Evolutionary conservation across 2,329 filamentous ascomycete genomes (phyloP).

Genomic region (Clonostachys chloroleuca): DNA sequence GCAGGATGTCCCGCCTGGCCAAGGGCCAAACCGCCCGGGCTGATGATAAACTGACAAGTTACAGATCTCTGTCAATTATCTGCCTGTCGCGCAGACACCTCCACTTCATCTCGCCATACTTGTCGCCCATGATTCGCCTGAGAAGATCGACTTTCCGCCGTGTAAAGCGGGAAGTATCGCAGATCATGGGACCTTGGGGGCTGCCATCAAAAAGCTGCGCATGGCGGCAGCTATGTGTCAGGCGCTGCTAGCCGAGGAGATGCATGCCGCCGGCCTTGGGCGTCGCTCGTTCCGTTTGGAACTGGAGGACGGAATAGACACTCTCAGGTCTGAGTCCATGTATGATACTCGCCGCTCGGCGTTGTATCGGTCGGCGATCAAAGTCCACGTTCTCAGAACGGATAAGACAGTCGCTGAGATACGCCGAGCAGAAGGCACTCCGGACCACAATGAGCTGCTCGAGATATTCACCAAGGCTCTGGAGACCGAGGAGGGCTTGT

Average conservation of each 20-base stretch:
- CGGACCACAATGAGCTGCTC: slow-evolving; percentile 58
- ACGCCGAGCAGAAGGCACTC: slow-evolving; percentile 57
- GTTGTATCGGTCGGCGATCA: slow-evolving; percentile 33
- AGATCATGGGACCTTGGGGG: slow-evolving; percentile 45
- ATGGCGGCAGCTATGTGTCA: slow-evolving; percentile 76
- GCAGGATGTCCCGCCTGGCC: no score
- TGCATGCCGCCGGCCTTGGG: slow-evolving; percentile 65
- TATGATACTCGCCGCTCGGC: background rate
- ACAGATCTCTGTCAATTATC: slow-evolving; percentile 33
- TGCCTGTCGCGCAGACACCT: slow-evolving; percentile 47
- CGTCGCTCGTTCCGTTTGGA: slow-evolving; percentile 69
- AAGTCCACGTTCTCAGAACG: slow-evolving; percentile 63
- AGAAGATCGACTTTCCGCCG: slow-evolving; percentile 64
- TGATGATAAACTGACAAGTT: no score
- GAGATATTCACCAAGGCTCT: slow-evolving; percentile 31
- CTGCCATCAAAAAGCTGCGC: slow-evolving; percentile 65
- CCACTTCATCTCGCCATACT: slow-evolving; percentile 70
- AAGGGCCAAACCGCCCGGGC: no score
- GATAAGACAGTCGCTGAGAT: slow-evolving; percentile 65
- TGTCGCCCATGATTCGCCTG: slow-evolving; percentile 64
- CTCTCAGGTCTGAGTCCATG: slow-evolving; percentile 36
- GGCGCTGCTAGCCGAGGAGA: slow-evolving; percentile 70
- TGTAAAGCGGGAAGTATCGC: slow-evolving; percentile 53
- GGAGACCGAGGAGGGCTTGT: slow-evolving; percentile 5
- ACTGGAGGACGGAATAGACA: slow-evolving; percentile 70